Conservation (phyloP, 139 green algal genomes). For the Chlamydomonas schloesseri region DNA sequence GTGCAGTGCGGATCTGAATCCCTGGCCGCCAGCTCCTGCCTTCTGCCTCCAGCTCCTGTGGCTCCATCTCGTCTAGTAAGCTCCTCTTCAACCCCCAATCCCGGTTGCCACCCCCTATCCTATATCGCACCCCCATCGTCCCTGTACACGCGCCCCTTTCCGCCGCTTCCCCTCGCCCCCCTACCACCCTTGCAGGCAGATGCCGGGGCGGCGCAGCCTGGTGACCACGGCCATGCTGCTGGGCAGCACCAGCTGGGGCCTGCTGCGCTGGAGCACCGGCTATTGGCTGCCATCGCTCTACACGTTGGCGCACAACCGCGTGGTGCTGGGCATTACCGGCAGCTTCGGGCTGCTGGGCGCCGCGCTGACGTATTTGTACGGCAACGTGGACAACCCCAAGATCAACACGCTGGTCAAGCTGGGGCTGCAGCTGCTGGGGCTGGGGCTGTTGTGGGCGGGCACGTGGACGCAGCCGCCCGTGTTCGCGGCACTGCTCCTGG, state of each 20-base stretch:
- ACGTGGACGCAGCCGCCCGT: slow-evolving; percentile 46
- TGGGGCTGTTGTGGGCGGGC: slow-evolving; percentile 50
- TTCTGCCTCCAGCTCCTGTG: no score
- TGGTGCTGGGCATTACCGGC: slow-evolving; percentile 38
- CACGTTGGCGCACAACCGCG: slow-evolving; percentile 41
- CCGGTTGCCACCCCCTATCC: no score
- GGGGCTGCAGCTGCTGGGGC: slow-evolving; percentile 45
- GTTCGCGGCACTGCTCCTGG: neutral
- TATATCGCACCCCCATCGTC: no score
- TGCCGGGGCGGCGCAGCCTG: slow-evolving; percentile 38
- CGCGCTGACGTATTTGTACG: slow-evolving; percentile 56
- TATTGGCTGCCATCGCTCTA: slow-evolving; percentile 43
- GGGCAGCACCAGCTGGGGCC: slow-evolving; percentile 36
- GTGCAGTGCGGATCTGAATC: no score
- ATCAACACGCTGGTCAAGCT: slow-evolving; percentile 58
- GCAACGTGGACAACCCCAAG: slow-evolving; percentile 53
- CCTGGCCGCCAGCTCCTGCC: no score
- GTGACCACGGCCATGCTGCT: neutral
- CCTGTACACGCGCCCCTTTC: neutral
- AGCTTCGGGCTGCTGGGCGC: slow-evolving; percentile 38
- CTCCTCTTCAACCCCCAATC: no score
- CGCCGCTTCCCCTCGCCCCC: no score
- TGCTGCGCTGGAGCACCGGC: slow-evolving; percentile 47
- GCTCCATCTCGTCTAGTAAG: no score
- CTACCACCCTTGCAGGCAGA: slow-evolving; percentile 27